Base-by-base conservation (phyloP, 2,329 filamentous ascomycete species). In the Penicillium sp. region DNA sequence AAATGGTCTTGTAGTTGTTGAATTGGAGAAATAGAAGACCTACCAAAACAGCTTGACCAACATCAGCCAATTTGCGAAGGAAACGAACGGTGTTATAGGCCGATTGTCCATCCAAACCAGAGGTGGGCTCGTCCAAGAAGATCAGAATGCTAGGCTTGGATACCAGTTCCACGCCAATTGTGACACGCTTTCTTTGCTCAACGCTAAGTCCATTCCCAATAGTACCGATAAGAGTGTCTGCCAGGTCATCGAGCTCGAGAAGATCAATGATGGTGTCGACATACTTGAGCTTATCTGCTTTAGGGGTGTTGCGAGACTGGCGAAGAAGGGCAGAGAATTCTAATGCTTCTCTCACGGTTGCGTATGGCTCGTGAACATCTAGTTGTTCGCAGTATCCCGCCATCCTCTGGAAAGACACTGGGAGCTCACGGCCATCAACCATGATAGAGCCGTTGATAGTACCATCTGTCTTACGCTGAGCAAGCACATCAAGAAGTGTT, bases 401-500 rank as follows among this genome's bases (percentile, higher is more conserved):
- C 28, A 76, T 76, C 19, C 83, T 72, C 57, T 83, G 80, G 57
- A 86, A 86, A 32, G 78, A 78, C 1, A 74, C 69, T 0, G 75
- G 77, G 0, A 84, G 71, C 0, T 73, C 68, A 28, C 75, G 74
- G 0, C 82, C 83, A 57, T 85, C 81, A 3, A 86, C 80, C 32
- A 83, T 69, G 69, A 86, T 81, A 41, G 81, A 76, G 3, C 83
- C 83, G 5, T 70, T 67, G 6, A 83, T 74, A 12, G 82, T 74
- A 45, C 83, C 81, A 21, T 73, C 73, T 4, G 72, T 81, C 60
- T 87, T 82, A 1, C 86, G 77, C 57, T 88, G 84, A 0, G 85
- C 81, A 1, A 84, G 70, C 0, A 84, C 85, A 62, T 90, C 87
- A 6, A 91, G 72, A 0, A 91, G 72, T 0, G 87, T 90, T 0